A percentile compares a stretch with the other conserved stretches of the same genome.
Evolutionary conservation across 2,329 filamentous ascomycete genomes (phyloP).

Genomic region (Didymella pinodella): DNA sequence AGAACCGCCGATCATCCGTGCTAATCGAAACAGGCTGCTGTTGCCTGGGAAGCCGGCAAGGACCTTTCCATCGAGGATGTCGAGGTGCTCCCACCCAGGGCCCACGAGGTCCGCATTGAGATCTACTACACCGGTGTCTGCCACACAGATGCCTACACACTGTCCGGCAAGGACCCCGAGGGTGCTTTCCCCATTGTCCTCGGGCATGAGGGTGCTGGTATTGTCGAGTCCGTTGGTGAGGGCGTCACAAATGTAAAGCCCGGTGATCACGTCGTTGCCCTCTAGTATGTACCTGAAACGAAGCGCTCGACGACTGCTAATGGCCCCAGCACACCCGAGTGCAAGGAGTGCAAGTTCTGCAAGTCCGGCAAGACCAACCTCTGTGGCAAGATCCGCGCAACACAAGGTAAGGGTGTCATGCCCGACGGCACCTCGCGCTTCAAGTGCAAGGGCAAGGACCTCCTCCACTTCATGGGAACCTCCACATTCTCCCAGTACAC

Average conservation of each 20-base stretch:
- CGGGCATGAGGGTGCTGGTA: conserved; percentile 54
- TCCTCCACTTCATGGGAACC: conserved; percentile 99
- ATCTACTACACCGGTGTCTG: conserved; percentile 98
- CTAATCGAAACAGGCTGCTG: conserved; percentile 71
- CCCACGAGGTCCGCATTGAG: conserved; percentile 95
- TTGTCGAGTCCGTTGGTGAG: conserved; percentile 73
- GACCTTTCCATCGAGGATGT: conserved; percentile 88
- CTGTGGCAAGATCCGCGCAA: conserved; percentile 97
- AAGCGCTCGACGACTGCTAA: conserved; percentile 25
- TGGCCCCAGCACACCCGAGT: conserved; percentile 83
- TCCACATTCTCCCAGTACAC: conserved; percentile 99
- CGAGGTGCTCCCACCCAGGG: conserved; percentile 86
- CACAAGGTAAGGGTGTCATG: conserved; percentile 95
- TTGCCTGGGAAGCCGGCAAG: conserved; percentile 96
- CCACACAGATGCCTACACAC: conserved; percentile 81
- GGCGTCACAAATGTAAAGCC: conserved; percentile 93
- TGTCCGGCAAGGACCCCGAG: conserved; percentile 89
- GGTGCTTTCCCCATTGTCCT: conserved; percentile 60
- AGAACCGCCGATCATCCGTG: conserved; percentile 7
- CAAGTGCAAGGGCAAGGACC: conserved; percentile 91
- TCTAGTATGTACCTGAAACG: conserved; percentile 49
- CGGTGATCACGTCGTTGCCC: conserved; percentile 78
- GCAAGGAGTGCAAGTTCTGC: conserved; percentile 99
- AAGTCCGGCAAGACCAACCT: conserved; percentile 99
- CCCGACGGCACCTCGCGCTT: conserved; percentile 95